Evolutionary conservation across 805 yeast genomes (phyloP).

Genomic region (Pichia cephalocereana): DNA sequence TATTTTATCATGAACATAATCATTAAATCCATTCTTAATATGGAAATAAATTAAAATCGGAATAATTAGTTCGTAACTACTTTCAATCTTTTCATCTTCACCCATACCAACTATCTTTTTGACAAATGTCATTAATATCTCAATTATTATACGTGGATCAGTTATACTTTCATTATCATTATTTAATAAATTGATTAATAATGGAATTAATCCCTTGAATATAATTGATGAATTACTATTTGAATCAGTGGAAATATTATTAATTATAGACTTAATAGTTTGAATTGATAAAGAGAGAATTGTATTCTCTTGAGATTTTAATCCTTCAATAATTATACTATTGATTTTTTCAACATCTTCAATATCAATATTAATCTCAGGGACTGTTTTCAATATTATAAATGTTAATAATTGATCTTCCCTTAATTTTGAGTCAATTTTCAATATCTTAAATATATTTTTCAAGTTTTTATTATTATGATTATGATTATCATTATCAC

Average conservation of each 20-base stretch:
- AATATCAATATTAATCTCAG: constrained; percentile 23
- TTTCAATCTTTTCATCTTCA: constrained; percentile 1
- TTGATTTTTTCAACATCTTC: constrained; percentile 31
- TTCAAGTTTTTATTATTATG: constrained; percentile 18
- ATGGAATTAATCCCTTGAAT: constrained; percentile 31
- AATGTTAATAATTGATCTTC: constrained; percentile 34
- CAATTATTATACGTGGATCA: constrained; percentile 36
- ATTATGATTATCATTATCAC: background rate
- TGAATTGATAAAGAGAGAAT: constrained; percentile 39
- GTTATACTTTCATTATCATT: constrained; percentile 9
- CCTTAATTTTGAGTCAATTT: constrained; percentile 11
- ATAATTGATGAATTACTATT: background rate
- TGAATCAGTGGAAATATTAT: constrained; percentile 15
- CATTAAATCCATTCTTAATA: constrained; percentile 17
- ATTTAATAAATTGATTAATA: constrained; percentile 26
- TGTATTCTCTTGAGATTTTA: constrained; percentile 27
- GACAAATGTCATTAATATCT: constrained; percentile 38
- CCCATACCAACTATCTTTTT: constrained; percentile 20
- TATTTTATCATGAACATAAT: constrained; percentile 39
- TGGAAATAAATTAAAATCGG: constrained; percentile 27
- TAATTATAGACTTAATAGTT: constrained; percentile 51
- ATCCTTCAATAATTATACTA: constrained; percentile 26
- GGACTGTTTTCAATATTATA: constrained; percentile 35
- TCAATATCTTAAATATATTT: constrained; percentile 24
- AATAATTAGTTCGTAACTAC: constrained; percentile 23